A percentile compares a stretch with the other conserved stretches of the same genome.
Conservation (phyloP, 352 stramenopile genomes). For the Pythium aristosporum region DNA sequence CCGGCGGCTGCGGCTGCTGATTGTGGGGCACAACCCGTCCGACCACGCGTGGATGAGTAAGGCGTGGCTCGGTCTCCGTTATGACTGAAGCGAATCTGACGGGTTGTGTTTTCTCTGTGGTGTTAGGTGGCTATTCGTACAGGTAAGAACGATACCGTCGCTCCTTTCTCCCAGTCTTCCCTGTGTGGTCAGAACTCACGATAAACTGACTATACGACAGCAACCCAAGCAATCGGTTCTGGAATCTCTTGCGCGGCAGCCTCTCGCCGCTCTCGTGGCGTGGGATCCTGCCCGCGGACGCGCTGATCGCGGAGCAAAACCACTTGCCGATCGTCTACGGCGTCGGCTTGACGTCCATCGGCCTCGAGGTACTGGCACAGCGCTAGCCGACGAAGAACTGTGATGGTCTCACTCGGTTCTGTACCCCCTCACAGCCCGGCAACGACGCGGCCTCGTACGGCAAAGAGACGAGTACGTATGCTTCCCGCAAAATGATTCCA, state of each 20-base stretch:
- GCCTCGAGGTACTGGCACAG: slow-evolving; percentile 52
- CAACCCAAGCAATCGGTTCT: slow-evolving; percentile 90
- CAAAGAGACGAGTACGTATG: slow-evolving; percentile 59
- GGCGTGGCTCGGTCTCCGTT: too few relatives aligned
- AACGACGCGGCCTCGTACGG: slow-evolving; percentile 83
- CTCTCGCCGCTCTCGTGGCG: slow-evolving; percentile 53
- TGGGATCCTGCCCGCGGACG: slow-evolving; percentile 56
- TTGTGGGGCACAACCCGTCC: slow-evolving; percentile 89
- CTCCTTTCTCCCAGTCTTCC: not conserved
- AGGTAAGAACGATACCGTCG: slow-evolving; percentile 27
- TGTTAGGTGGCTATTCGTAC: slow-evolving; percentile 54
- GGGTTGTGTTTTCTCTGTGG: not conserved
- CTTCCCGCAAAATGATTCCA: not conserved
- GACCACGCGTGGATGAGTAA: slow-evolving; percentile 74
- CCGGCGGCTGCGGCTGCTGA: slow-evolving; percentile 66
- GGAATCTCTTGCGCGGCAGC: slow-evolving; percentile 76
- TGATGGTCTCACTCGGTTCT: not conserved
- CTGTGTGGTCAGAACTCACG: not conserved
- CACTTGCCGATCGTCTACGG: slow-evolving; percentile 56
- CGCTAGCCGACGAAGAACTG: too few relatives aligned
- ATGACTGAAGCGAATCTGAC: not conserved
- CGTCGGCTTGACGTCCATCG: slow-evolving; percentile 82
- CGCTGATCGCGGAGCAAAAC: slow-evolving; percentile 74
- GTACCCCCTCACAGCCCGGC: slow-evolving; percentile 43
- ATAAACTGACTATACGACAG: not conserved